These are phyloP conservation scores for Bipolaris cookei DNA, from an alignment of 2,329 filamentous ascomycete species.

Conservation along the genomic window DNA sequence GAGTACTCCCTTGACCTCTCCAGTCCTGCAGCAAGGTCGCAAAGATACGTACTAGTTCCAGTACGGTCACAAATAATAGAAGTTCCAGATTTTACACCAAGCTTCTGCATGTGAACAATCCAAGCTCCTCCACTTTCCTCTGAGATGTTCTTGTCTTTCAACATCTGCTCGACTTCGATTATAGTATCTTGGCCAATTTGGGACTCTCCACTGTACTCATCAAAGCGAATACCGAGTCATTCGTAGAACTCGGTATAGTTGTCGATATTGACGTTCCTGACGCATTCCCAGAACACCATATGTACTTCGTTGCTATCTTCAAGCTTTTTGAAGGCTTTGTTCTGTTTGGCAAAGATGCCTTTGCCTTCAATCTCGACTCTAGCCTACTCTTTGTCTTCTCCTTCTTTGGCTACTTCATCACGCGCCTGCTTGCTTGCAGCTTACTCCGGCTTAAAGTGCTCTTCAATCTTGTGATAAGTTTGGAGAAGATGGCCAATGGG, in stretches of 20 bases:
- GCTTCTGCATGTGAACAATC: constrained; percentile 74
- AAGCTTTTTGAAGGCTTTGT: constrained; percentile 72
- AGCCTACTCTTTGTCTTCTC: constrained; percentile 52
- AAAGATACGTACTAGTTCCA: constrained; percentile 77
- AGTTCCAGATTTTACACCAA: constrained; percentile 73
- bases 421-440: constrained; percentile 62
- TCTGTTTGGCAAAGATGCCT: constrained; percentile 42
- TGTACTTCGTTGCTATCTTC: constrained; percentile 69
- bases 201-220: constrained; percentile 76
- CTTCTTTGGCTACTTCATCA: constrained; percentile 58
- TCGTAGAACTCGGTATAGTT: constrained; percentile 73
- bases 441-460: constrained; percentile 64
- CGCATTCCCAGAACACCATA: constrained; percentile 67
- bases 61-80: constrained; percentile 75
- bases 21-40: constrained; percentile 77
- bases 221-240: constrained; percentile 73
- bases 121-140: constrained; percentile 75
- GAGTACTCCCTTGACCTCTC: constrained; percentile 66
- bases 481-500: constrained; percentile 75
- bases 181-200: constrained; percentile 72
- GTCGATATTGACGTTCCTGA: constrained; percentile 70
- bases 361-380: constrained; percentile 38
- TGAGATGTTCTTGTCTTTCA: constrained; percentile 69
- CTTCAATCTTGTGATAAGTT: constrained; percentile 71
- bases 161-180: constrained; percentile 65